Evolutionary conservation across 768 basidiomycete species (phyloP).

Genomic region (Rhizopogon sp.): DNA sequence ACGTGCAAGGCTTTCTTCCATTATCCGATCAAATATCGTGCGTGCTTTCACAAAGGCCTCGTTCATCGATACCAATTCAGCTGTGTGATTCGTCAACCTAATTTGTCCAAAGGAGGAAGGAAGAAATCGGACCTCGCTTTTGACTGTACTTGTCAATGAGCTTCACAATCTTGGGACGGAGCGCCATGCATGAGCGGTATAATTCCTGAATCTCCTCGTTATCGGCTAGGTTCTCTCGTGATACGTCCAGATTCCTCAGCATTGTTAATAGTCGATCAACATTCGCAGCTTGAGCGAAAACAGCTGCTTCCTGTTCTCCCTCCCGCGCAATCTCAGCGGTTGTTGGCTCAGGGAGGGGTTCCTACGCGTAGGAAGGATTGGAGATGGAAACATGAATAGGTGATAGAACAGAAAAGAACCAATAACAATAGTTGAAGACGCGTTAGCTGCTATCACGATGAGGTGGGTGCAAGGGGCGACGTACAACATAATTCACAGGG

Average conservation of each 20-base stretch:
- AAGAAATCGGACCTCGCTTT: constrained; percentile 55
- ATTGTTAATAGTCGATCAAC: constrained; percentile 77
- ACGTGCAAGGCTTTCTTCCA: constrained; percentile 82
- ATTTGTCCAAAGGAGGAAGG: neutral
- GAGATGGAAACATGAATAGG: neutral
- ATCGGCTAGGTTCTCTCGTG: constrained; percentile 81
- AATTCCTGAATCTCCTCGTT: constrained; percentile 90
- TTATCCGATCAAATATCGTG: constrained; percentile 88
- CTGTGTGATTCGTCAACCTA: constrained; percentile 32
- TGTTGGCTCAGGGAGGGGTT: constrained; percentile 82
- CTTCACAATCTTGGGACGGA: constrained; percentile 93
- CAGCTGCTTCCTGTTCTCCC: constrained; percentile 80
- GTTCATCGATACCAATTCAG: constrained; percentile 92
- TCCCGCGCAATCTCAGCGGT: constrained; percentile 72
- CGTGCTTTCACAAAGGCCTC: constrained; percentile 88
- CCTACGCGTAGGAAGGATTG: constrained; percentile 34
- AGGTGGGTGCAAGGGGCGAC: constrained; percentile 21
- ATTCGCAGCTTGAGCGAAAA: constrained; percentile 82
- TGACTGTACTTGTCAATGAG: constrained; percentile 96
- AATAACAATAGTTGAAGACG: neutral
- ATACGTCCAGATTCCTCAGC: constrained; percentile 68
- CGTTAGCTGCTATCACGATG: neutral
- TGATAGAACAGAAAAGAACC: neutral
- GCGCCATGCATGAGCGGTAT: constrained; percentile 83
- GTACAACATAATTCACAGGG: constrained; percentile 92